Conservation (phyloP, 805 yeast genomes). For the Pachysolen tannophilus region DNA sequence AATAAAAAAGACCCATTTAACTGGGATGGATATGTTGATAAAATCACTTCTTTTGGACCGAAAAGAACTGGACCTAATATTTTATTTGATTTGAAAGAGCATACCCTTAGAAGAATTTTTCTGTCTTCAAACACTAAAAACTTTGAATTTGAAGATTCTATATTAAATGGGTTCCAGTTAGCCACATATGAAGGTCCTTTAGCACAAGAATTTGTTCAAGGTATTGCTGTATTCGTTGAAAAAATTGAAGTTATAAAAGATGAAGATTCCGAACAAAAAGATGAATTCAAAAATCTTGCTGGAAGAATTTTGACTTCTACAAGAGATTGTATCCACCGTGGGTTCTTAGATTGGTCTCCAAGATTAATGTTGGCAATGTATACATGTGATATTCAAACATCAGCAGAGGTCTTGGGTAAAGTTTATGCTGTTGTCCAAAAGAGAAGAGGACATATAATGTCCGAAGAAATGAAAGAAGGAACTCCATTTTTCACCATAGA, state of each 20-base stretch:
- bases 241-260: conserved; percentile 22
- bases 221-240: conserved; percentile 52
- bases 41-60: conserved; percentile 68
- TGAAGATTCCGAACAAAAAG: conserved; percentile 20
- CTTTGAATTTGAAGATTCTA: conserved; percentile 47
- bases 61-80: conserved; percentile 70
- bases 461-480: conserved; percentile 97
- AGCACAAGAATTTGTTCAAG: conserved; percentile 81
- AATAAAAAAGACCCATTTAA: conserved; percentile 17
- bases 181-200: conserved; percentile 83
- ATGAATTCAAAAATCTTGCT: conserved; percentile 37
- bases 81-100: conserved; percentile 46
- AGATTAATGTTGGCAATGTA: conserved; percentile 89
- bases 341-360: conserved; percentile 77
- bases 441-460: conserved; percentile 74
- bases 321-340: conserved; percentile 63
- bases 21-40: conserved; percentile 24
- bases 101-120: conserved; percentile 14
- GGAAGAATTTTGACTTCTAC: conserved; percentile 72
- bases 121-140: conserved; percentile 6
- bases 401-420: conserved; percentile 89
- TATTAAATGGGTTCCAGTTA: conserved; percentile 78
- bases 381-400: conserved; percentile 89
- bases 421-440: conserved; percentile 92
- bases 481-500: conserved; percentile 89